Evolutionary conservation across 2,329 filamentous ascomycete genomes (phyloP), one percentile per base, ranked within the genome.

Genomic region (Neurospora sp.): DNA sequence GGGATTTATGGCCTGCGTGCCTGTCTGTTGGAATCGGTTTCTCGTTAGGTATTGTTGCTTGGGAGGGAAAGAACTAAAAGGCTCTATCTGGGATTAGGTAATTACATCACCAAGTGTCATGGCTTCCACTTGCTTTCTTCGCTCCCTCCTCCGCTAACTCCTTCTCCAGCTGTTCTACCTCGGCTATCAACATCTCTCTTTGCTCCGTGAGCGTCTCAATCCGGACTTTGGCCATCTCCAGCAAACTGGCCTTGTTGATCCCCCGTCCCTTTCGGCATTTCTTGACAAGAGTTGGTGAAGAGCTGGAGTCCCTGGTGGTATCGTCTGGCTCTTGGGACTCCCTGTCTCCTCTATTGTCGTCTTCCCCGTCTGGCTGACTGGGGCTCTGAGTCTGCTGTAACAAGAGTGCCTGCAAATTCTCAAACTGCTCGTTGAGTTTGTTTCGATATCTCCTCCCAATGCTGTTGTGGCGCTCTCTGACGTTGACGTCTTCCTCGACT

Each of bases 361-460:
- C 38, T 8, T 66, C 33, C 28, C 15, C 38, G 6, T 66, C 33
- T 23, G 38, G 28, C 28, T 28, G 23, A 28, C 23, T 28, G 23
- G 23, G 23, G 23, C 23, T 28, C 38, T 39, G 9, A 9, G 19
- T 10, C 33, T 28, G 38, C 28, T 67, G 3, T 52, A 39, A 38
- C 46, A 75, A 67, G 6, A 72, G 70, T 5, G 67, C 69, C 40
- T 74, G 70, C 66, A 75, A 39, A 4, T 38, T 52, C 43, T 73
- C 73, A 42, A 74, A 75, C 23, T 73, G 58, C 36, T 70, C 68
- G 38, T 68, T 73, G 1, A 74, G 71, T 66, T 73, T 74, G 70
- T 71, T 72, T 17, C 74, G 72, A 58, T 75, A 74, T 36, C 72
- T 71, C 38, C 72, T 74, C 28, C 74, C 73, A 68, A 74, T 73